Conservation (phyloP, 176 grass and related monocot genomes). For the Guadua angustifolia region DNA sequence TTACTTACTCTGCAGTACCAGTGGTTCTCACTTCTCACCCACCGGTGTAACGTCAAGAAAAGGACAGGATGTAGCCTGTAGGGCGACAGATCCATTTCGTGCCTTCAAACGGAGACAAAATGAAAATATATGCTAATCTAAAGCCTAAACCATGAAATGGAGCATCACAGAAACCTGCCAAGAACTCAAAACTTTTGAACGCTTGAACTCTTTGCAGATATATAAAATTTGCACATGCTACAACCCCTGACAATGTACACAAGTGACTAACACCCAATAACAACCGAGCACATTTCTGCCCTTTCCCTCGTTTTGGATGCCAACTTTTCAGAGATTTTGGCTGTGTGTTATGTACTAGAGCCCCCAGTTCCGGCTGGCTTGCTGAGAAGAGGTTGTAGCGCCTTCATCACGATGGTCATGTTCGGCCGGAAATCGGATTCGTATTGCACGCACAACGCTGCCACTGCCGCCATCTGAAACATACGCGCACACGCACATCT, state of each 20-base stretch:
- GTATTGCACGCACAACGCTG: constrained; percentile 63
- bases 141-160: background rate
- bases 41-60: background rate
- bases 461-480: constrained; percentile 61
- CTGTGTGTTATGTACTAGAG: constrained; percentile 18
- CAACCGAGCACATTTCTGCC: background rate
- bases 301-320: background rate
- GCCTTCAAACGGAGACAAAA: background rate
- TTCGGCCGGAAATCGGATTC: constrained; percentile 67
- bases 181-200: background rate
- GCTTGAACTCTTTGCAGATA: constrained; percentile 6
- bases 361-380: constrained; percentile 17
- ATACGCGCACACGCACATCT: background rate
- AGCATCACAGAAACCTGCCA: background rate
- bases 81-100: background rate
- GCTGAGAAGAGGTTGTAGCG: constrained; percentile 61
- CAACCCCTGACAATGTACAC: constrained; percentile 14
- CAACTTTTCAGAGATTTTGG: constrained; percentile 1
- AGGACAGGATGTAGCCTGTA: background rate
- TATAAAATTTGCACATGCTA: background rate
- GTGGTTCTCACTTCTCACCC: background rate
- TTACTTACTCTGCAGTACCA: background rate
- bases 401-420: constrained; percentile 76
- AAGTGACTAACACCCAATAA: background rate
- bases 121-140: background rate